phyloP scores from a whole-genome alignment of 179 eudicot genomes.

The Vitellaria paradoxa region DNA sequence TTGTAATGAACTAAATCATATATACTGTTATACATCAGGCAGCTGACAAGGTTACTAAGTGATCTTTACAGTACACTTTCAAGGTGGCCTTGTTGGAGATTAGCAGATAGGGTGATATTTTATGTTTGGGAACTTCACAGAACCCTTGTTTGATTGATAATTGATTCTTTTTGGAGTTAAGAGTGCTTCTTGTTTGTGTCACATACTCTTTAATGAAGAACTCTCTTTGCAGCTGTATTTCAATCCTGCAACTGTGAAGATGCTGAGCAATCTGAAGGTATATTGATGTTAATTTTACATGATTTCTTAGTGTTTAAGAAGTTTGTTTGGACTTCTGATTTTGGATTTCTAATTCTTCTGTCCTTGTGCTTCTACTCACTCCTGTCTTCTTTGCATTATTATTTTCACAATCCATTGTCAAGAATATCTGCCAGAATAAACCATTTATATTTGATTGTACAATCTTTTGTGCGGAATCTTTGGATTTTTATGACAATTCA shows the following conservation, averaged over 20 bases:
- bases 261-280: conserved; percentile 95
- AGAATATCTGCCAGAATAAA: not conserved
- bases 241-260: conserved; percentile 95
- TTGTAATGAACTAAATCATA: not conserved
- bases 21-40: not conserved
- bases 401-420: not conserved
- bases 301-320: not conserved
- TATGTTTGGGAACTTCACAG: not conserved
- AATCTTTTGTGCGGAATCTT: not conserved
- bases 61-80: not conserved
- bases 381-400: not conserved
- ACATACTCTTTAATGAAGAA: not conserved
- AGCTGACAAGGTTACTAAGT: not conserved
- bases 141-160: conserved; percentile 6
- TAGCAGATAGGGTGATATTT: conserved; percentile 4
- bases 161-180: conserved; percentile 7
- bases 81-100: not conserved
- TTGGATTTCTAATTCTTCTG: not conserved
- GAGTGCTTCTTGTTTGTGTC: not conserved
- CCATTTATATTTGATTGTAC: not conserved
- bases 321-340: not conserved
- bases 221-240: conserved; percentile 69
- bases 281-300: not conserved
- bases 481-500: not conserved
- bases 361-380: conserved; percentile 2